These are phyloP conservation scores for Macadamia tetraphylla DNA, from an alignment of 164 flowering plant species.

Conservation along the genomic window DNA sequence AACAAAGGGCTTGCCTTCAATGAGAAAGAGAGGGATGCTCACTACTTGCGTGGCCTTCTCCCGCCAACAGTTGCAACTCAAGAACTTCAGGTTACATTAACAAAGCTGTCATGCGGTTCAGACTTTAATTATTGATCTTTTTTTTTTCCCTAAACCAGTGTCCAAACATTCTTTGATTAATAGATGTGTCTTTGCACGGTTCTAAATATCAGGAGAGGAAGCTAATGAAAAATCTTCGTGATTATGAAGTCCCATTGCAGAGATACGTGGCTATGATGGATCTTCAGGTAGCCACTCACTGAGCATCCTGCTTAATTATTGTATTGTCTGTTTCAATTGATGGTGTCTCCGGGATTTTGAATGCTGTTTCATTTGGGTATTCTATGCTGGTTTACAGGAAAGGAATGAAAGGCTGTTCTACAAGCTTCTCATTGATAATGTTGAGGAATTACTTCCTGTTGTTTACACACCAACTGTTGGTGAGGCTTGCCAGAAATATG, in stretches of 20 bases:
- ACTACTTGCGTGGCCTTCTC: slow-evolving; percentile 77
- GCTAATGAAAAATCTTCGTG: slow-evolving; percentile 55
- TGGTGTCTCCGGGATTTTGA: neutral
- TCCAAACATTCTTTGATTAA: neutral
- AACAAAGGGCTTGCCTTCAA: slow-evolving; percentile 82
- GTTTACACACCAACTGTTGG: slow-evolving; percentile 89
- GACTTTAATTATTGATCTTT: slow-evolving; percentile 1
- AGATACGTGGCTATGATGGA: slow-evolving; percentile 78
- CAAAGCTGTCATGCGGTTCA: neutral
- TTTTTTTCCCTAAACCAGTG: neutral
- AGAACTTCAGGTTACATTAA: slow-evolving; percentile 54
- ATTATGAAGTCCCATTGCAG: slow-evolving; percentile 74
- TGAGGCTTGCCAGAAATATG: slow-evolving; percentile 88
- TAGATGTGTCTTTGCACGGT: neutral
- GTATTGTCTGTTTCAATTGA: neutral
- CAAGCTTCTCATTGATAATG: slow-evolving; percentile 80
- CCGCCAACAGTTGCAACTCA: slow-evolving; percentile 57
- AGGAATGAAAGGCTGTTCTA: slow-evolving; percentile 69
- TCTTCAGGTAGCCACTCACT: slow-evolving; percentile 46
- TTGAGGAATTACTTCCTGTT: slow-evolving; percentile 78
- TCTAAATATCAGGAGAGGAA: slow-evolving; percentile 57
- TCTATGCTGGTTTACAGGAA: slow-evolving; percentile 35
- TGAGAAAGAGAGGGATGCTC: slow-evolving; percentile 74
- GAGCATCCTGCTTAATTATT: neutral
- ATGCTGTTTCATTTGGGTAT: neutral